Percentiles rank a stretch among this genome's conserved stretches.
These are phyloP conservation scores for Apiotrichum domesticum DNA, from an alignment of 1,284 basidiomycete genomes.

Conservation along the genomic window DNA sequence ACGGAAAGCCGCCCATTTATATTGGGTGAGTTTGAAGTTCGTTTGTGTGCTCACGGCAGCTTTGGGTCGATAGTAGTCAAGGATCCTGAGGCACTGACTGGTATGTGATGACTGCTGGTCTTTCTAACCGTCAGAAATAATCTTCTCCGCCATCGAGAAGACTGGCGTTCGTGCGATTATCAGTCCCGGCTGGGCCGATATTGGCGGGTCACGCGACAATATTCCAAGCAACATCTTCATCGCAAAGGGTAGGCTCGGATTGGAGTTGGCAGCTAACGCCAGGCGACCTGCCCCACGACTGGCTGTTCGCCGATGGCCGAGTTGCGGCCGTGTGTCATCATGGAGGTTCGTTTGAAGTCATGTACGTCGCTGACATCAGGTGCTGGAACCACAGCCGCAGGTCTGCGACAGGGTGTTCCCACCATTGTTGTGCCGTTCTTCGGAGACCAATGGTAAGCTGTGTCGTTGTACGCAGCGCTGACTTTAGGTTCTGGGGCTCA, in stretches of 20 bases:
- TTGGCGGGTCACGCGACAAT: conserved; percentile 48
- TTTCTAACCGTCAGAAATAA: conserved; percentile 46
- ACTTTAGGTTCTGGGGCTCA: conserved; percentile 48
- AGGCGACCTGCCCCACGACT: conserved; percentile 63
- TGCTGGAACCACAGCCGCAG: conserved; percentile 61
- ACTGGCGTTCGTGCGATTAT: conserved; percentile 57
- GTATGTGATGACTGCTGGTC: neutral
- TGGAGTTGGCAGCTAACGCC: neutral
- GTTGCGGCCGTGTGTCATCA: conserved; percentile 65
- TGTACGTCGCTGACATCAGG: conserved; percentile 28
- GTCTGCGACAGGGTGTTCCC: conserved; percentile 58
- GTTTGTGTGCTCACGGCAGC: conserved; percentile 30
- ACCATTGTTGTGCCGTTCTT: conserved; percentile 66
- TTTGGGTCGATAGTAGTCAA: conserved; percentile 62
- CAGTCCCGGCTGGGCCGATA: conserved; percentile 60
- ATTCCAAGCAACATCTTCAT: conserved; percentile 57
- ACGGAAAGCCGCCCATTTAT: conserved; percentile 57
- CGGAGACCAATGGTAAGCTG: conserved; percentile 56
- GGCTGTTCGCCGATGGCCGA: conserved; percentile 56
- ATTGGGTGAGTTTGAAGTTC: conserved; percentile 50
- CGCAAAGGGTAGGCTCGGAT: conserved; percentile 39
- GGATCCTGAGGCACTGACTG: conserved; percentile 52
- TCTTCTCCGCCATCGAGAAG: conserved; percentile 55
- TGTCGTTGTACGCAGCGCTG: conserved; percentile 47
- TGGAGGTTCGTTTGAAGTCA: conserved; percentile 46